Conservation (phyloP, 345 rosid genomes). For the Pugionium cornutum region DNA sequence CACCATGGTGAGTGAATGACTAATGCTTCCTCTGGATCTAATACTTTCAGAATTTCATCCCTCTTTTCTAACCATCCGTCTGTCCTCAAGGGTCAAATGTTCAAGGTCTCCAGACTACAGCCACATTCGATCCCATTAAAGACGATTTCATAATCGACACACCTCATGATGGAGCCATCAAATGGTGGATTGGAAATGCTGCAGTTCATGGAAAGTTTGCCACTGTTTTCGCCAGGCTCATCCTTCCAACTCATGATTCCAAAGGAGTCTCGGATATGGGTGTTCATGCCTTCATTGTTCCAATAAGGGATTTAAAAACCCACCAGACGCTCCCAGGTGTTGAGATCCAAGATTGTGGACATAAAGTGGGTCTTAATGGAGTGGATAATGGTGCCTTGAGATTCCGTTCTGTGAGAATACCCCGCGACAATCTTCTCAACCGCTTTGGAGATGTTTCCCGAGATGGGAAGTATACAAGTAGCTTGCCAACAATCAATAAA, state of each 20-base stretch:
- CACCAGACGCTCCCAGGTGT: constrained; percentile 87
- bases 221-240: constrained; percentile 80
- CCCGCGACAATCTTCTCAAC: constrained; percentile 93
- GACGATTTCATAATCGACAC: constrained; percentile 86
- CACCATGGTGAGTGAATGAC: constrained; percentile 72
- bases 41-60: too few species aligned
- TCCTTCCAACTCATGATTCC: constrained; percentile 84
- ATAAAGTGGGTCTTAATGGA: constrained; percentile 92
- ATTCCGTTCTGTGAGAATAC: constrained; percentile 81
- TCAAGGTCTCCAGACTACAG: constrained; percentile 90
- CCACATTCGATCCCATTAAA: constrained; percentile 76
- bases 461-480: constrained; percentile 92
- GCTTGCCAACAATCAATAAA: constrained; percentile 88
- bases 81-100: constrained; percentile 72
- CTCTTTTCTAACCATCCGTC: constrained; percentile 12
- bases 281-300: constrained; percentile 96
- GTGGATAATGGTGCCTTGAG: constrained; percentile 97
- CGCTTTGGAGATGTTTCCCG: constrained; percentile 93
- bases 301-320: constrained; percentile 79
- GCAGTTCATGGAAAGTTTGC: constrained; percentile 98
- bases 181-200: constrained; percentile 99
- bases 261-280: constrained; percentile 87
- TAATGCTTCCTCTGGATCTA: background rate
- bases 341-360: constrained; percentile 94
- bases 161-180: constrained; percentile 91